A percentile compares a stretch with the other conserved stretches of the same genome.
These are phyloP conservation scores for Leccinum obscurum DNA, from an alignment of 768 basidiomycete genomes.

Conservation along the genomic window DNA sequence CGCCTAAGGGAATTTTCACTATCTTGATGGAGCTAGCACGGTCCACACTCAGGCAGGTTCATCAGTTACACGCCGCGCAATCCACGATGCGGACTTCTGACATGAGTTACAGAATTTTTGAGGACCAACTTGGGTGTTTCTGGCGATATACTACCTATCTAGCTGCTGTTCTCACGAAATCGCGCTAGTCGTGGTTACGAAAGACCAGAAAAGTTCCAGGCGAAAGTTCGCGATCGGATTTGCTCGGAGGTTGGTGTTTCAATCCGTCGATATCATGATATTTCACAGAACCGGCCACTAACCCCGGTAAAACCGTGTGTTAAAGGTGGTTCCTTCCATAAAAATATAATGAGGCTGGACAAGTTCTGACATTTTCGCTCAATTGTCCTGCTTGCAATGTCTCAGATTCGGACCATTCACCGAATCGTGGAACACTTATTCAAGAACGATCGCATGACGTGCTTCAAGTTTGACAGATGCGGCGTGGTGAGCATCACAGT, in stretches of 20 bases:
- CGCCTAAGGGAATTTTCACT: background rate
- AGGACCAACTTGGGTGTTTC: background rate
- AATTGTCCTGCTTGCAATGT: background rate
- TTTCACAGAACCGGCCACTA: background rate
- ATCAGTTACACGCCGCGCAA: background rate
- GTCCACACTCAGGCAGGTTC: background rate
- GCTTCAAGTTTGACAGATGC: background rate
- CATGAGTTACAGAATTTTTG: background rate
- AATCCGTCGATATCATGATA: background rate
- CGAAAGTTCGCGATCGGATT: background rate
- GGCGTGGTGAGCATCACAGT: background rate
- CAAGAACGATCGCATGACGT: background rate
- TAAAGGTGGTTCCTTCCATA: background rate
- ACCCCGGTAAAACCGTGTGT: background rate
- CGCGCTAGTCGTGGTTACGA: background rate
- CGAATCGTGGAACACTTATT: background rate
- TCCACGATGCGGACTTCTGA: background rate
- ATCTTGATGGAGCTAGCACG: background rate
- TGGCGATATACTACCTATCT: background rate
- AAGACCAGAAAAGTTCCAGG: background rate
- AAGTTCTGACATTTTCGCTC: background rate
- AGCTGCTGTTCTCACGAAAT: constrained; percentile 1
- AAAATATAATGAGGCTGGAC: background rate
- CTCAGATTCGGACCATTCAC: background rate
- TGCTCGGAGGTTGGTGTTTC: background rate